Evolutionary conservation across 2,329 filamentous ascomycete genomes (phyloP).

Genomic region (Nannizziopsis barbatae): DNA sequence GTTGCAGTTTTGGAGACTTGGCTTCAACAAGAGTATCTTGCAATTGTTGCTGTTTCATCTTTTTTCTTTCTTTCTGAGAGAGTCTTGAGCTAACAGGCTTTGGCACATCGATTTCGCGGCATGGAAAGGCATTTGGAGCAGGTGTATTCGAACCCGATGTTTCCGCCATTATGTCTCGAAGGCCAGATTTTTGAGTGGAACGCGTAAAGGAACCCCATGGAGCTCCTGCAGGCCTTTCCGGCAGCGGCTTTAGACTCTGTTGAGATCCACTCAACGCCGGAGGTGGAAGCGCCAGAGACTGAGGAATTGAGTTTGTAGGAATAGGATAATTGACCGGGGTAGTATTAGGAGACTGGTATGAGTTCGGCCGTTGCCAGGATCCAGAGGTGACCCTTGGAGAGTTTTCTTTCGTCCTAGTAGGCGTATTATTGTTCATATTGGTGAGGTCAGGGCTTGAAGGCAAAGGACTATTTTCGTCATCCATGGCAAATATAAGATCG

Average conservation of each 20-base stretch:
- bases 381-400: too few relatives aligned
- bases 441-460: not conserved
- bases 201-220: constrained; percentile 48
- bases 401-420: not conserved
- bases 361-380: too few relatives aligned
- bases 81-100: constrained; percentile 47
- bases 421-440: not conserved
- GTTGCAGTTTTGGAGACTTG: constrained; percentile 27
- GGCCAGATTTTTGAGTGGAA: constrained; percentile 53
- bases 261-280: not conserved
- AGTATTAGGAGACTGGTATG: not conserved
- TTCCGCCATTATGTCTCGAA: constrained; percentile 66
- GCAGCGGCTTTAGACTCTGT: constrained; percentile 17
- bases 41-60: constrained; percentile 57
- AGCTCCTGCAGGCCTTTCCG: constrained; percentile 22
- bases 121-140: constrained; percentile 36
- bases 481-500: constrained; percentile 91
- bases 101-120: constrained; percentile 31
- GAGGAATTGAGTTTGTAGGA: not conserved
- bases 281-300: not conserved
- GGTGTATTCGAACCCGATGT: constrained; percentile 41
- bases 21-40: constrained; percentile 32
- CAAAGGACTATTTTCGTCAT: constrained; percentile 41
- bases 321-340: not conserved
- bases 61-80: constrained; percentile 88